Percentiles rank a stretch among this genome's conserved stretches.
phyloP scores from a whole-genome alignment of 1,284 basidiomycete genomes.

The Wallemia mellicola region DNA sequence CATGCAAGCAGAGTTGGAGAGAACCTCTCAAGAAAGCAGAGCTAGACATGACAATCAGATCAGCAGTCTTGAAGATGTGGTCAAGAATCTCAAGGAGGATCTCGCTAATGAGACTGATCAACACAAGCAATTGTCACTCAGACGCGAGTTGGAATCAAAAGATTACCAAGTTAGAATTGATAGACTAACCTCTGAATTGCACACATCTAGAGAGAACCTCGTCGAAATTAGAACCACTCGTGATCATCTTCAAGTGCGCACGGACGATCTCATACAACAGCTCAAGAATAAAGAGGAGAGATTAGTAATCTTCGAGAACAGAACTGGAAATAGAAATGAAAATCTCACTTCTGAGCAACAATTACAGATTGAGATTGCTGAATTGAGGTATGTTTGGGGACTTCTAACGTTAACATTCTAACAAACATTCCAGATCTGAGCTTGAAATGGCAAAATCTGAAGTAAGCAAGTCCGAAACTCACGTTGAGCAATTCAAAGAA shows the following conservation, averaged over 20 bases:
- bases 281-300: constrained; percentile 50
- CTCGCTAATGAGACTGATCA: not conserved
- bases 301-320: constrained; percentile 53
- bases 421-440: constrained; percentile 22
- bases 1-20: not conserved
- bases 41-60: not conserved
- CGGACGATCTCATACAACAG: constrained; percentile 36
- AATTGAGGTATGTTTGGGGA: constrained; percentile 29
- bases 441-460: constrained; percentile 46
- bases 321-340: constrained; percentile 17
- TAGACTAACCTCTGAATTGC: constrained; percentile 6
- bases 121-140: not conserved
- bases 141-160: not conserved
- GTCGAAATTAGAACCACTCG: constrained; percentile 25
- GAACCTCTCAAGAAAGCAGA: not conserved
- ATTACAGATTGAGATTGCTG: constrained; percentile 53
- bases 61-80: not conserved
- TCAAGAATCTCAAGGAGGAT: not conserved
- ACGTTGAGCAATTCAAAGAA: constrained; percentile 53
- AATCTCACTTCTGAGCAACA: constrained; percentile 38
- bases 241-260: constrained; percentile 44
- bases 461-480: constrained; percentile 31
- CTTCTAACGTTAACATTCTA: not conserved
- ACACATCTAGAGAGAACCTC: constrained; percentile 9
- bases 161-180: not conserved